Evolutionary conservation across 805 yeast species (phyloP), one percentile per base, ranked within the genome.

Genomic region (Hanseniaspora jakobsenii): DNA sequence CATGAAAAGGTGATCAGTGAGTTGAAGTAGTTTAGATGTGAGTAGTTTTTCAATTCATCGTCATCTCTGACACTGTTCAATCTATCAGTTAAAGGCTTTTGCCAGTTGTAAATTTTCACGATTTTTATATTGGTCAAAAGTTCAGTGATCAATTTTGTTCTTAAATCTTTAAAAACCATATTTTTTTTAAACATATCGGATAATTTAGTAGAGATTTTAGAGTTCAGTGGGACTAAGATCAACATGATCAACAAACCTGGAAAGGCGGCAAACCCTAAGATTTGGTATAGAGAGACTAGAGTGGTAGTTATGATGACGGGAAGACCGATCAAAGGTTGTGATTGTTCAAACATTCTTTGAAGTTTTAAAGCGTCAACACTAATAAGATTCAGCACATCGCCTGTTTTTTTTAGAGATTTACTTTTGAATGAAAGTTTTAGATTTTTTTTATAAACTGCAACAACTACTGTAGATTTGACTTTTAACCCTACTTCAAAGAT

Each of bases 311-410:
- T 60, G 47, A 75, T 67, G n/a, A 75, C 59, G 6, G 85, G 85
- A 1, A 78, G 73, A 32, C 80, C 69, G 19, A 78, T 61, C 45
- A 78, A 52, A 3, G 70, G 66, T 50, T 73, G 78, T 18, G 77
- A 61, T 49, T 71, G 68, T 36, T 66, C 66, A n/a, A 73, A 59
- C 40, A 80, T 60, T 30, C 72, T 76, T 54, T 77, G 81, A 24
- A 84, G 63, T 50, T 81, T 67, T 36, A 65, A 63, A 10, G 81
- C 76, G 63, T 85, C 95, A 27, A 81, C 87, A 18, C 91, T 73
- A 68, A 82, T 71, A 53, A 79, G 66, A 54, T 82, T 84, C 51
- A 84, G 70, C 39, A 85, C 81, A 52, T 83, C 93, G 51, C 94
- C 94, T 1, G 87, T 71, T 2, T 84, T 63, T 51, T 71, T 65